These are phyloP conservation scores for Fragaria nilgerrensis DNA, from an alignment of 306 rosid species.

Conservation along the genomic window DNA sequence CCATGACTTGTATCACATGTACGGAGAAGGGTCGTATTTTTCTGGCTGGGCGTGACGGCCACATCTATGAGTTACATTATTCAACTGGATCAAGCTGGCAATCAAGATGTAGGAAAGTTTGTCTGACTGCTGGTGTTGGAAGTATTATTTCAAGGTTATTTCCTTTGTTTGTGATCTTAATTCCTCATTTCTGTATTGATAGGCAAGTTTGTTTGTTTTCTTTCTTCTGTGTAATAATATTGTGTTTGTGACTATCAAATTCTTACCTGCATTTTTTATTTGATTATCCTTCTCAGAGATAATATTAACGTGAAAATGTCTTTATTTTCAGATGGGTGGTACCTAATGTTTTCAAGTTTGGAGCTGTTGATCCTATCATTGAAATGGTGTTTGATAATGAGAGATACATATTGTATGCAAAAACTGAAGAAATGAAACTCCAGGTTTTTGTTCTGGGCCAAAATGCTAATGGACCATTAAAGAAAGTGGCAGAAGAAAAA, in stretches of 20 bases:
- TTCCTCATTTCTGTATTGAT: not conserved
- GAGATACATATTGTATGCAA: constrained; percentile 77
- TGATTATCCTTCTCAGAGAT: constrained; percentile 18
- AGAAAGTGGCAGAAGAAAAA: constrained; percentile 95
- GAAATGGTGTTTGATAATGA: constrained; percentile 94
- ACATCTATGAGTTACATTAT: constrained; percentile 86
- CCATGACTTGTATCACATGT: constrained; percentile 86
- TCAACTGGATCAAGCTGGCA: constrained; percentile 96
- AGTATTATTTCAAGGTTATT: constrained; percentile 86
- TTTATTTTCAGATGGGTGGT: constrained; percentile 88
- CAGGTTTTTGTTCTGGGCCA: constrained; percentile 79
- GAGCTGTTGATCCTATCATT: constrained; percentile 84
- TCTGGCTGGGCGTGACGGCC: constrained; percentile 95
- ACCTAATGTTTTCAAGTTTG: constrained; percentile 94
- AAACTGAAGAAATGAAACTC: constrained; percentile 94
- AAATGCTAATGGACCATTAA: constrained; percentile 80
- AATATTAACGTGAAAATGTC: constrained; percentile 14
- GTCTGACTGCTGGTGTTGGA: constrained; percentile 91
- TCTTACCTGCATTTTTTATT: constrained; percentile 14
- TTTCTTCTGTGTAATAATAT: not conserved
- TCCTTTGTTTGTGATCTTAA: constrained; percentile 3
- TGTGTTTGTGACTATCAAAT: not conserved
- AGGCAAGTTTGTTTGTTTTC: not conserved
- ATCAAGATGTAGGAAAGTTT: constrained; percentile 82
- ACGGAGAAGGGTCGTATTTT: constrained; percentile 89